A percentile compares a stretch with the other conserved stretches of the same genome.
These are phyloP conservation scores for Hypoxylon fragiforme DNA, from an alignment of 495 filamentous ascomycete genomes.

Conservation along the genomic window DNA sequence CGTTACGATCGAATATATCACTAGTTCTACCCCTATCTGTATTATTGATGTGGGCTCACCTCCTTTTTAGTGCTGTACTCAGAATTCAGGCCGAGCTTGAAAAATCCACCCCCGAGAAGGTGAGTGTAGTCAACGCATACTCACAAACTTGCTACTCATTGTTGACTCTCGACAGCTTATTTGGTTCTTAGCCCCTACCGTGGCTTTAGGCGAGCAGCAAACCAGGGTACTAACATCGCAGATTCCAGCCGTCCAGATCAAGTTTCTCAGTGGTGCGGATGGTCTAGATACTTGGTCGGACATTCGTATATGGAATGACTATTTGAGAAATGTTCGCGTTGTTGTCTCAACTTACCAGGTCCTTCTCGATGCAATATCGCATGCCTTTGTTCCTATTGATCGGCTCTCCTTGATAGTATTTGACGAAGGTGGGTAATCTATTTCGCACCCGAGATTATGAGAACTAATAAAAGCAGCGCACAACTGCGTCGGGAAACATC, in stretches of 20 bases:
- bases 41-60: conserved; percentile 5
- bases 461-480: conserved; percentile 58
- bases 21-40: not conserved
- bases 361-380: conserved; percentile 75
- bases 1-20: not conserved
- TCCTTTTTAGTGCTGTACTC: conserved; percentile 67
- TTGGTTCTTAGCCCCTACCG: conserved; percentile 86
- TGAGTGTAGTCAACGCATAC: conserved; percentile 40
- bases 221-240: conserved; percentile 61
- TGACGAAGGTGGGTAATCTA: conserved; percentile 72
- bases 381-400: conserved; percentile 75
- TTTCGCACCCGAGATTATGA: not conserved
- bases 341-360: conserved; percentile 79
- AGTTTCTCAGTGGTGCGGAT: conserved; percentile 68
- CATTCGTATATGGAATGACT: conserved; percentile 70
- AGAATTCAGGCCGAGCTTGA: conserved; percentile 81
- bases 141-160: conserved; percentile 9
- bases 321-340: conserved; percentile 67
- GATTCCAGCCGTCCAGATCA: conserved; percentile 64
- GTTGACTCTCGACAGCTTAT: conserved; percentile 59
- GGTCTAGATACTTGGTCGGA: conserved; percentile 76
- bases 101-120: conserved; percentile 59
- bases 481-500: conserved; percentile 64
- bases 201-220: conserved; percentile 76
- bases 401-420: conserved; percentile 75